phyloP scores from a whole-genome alignment of 2,329 filamentous ascomycete genomes.

The Elsinoe ampelina region DNA sequence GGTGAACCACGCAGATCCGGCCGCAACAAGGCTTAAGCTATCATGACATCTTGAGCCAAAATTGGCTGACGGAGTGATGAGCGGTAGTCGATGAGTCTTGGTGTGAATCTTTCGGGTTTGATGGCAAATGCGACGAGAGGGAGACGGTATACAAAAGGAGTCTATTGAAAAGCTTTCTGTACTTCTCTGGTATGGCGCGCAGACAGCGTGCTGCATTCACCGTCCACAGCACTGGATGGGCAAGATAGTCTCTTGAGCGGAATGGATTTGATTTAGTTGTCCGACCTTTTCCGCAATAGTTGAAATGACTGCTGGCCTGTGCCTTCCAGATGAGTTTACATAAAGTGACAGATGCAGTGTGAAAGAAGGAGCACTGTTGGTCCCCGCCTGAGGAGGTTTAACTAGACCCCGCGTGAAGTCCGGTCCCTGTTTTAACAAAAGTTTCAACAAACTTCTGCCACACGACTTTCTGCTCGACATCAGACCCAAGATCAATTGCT shows the following conservation, averaged over 20 bases:
- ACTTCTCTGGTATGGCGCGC: background rate
- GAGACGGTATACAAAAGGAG: background rate
- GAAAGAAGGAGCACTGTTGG: too few species aligned
- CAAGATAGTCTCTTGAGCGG: conserved; percentile 3
- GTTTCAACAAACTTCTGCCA: too few species aligned
- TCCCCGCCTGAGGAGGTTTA: too few species aligned
- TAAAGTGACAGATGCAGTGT: background rate
- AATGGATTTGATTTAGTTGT: background rate
- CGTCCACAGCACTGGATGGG: conserved; percentile 7
- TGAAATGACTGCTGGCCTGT: background rate
- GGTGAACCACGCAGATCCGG: conserved; percentile 40
- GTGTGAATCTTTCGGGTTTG: background rate
- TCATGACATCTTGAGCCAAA: background rate
- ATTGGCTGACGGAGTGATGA: background rate
- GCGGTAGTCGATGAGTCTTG: background rate
- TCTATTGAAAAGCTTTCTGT: background rate
- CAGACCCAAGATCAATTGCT: too few species aligned
- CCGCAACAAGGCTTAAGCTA: conserved; percentile 26
- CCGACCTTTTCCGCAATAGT: background rate
- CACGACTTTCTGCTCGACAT: too few species aligned
- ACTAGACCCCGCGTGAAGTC: too few species aligned
- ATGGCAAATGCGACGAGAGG: background rate
- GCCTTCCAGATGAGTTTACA: too few species aligned
- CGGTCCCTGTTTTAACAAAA: too few species aligned
- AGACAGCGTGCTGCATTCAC: conserved; percentile 5